A percentile compares a stretch with the other conserved stretches of the same genome.
phyloP scores from a whole-genome alignment of 371 early-diverging fungal species.

The Chytridium lagenaria region DNA sequence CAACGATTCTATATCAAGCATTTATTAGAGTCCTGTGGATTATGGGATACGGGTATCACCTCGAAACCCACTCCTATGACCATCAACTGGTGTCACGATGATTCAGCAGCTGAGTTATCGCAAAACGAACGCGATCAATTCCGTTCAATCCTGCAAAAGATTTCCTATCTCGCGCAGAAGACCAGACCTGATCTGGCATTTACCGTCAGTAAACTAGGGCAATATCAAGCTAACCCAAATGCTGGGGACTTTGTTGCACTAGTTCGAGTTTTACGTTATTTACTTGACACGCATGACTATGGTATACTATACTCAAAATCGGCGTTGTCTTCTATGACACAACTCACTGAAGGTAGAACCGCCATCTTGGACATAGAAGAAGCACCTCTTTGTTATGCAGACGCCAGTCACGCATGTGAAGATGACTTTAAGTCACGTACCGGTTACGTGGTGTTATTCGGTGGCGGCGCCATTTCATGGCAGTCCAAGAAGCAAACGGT shows the following conservation, averaged over 20 bases:
- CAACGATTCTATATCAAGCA: constrained; percentile 17
- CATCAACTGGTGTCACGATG: constrained; percentile 23
- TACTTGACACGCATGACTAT: background rate
- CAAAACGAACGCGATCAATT: background rate
- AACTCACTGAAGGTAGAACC: background rate
- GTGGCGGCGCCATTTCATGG: constrained; percentile 30
- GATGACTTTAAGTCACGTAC: constrained; percentile 24
- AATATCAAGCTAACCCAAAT: no score
- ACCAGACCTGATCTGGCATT: no score
- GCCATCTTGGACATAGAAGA: background rate
- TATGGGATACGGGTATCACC: constrained; percentile 10
- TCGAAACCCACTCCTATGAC: constrained; percentile 30
- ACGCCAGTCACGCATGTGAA: constrained; percentile 22
- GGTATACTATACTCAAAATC: background rate
- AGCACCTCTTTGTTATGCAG: constrained; percentile 20
- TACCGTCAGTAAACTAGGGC: no score
- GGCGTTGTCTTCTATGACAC: background rate
- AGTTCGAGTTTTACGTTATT: background rate
- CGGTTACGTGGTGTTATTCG: constrained; percentile 25
- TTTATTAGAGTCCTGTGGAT: constrained; percentile 7
- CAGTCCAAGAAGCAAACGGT: constrained; percentile 17
- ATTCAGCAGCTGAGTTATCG: background rate
- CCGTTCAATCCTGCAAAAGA: background rate
- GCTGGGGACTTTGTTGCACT: background rate
- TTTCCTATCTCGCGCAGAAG: constrained; percentile 22